phyloP scores from a whole-genome alignment of 2,329 filamentous ascomycete genomes.

The Botryotinia convoluta region DNA sequence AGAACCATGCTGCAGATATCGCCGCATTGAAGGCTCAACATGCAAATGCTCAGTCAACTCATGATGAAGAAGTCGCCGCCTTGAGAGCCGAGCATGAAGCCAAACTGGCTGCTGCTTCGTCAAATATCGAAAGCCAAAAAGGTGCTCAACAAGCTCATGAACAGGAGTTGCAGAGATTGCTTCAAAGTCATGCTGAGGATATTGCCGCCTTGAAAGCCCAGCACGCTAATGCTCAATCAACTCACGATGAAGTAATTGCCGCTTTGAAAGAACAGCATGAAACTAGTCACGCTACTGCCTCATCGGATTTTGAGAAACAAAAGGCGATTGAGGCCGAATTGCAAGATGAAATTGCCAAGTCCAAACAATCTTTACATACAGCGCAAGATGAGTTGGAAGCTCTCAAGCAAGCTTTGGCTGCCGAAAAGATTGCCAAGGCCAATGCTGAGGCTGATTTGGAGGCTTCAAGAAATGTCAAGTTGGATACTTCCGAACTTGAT shows the following conservation, averaged over 20 bases:
- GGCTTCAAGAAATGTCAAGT: conserved; percentile 53
- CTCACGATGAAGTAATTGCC: conserved; percentile 45
- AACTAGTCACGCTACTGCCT: conserved; percentile 40
- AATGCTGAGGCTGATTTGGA: conserved; percentile 55
- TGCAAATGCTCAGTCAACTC: conserved; percentile 45
- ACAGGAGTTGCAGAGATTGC: neutral
- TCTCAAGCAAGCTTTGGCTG: conserved; percentile 36
- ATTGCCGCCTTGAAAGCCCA: conserved; percentile 41
- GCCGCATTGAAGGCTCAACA: conserved; percentile 45
- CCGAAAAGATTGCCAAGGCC: conserved; percentile 47
- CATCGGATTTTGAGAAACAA: conserved; percentile 28
- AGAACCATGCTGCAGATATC: conserved; percentile 48
- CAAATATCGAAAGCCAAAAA: neutral
- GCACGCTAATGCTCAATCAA: conserved; percentile 45
- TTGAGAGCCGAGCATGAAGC: conserved; percentile 34
- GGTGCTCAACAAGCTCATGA: neutral
- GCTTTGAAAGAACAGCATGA: conserved; percentile 46
- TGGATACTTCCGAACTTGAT: conserved; percentile 55
- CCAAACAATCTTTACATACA: conserved; percentile 40
- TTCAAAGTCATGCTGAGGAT: conserved; percentile 44
- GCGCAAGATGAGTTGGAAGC: conserved; percentile 33
- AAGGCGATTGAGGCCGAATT: conserved; percentile 43
- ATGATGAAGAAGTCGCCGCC: conserved; percentile 43
- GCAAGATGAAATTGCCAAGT: conserved; percentile 46
- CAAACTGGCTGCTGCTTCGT: neutral